These are phyloP conservation scores for Phytophthora litchii DNA, from an alignment of 352 stramenopile genomes.

Conservation along the genomic window DNA sequence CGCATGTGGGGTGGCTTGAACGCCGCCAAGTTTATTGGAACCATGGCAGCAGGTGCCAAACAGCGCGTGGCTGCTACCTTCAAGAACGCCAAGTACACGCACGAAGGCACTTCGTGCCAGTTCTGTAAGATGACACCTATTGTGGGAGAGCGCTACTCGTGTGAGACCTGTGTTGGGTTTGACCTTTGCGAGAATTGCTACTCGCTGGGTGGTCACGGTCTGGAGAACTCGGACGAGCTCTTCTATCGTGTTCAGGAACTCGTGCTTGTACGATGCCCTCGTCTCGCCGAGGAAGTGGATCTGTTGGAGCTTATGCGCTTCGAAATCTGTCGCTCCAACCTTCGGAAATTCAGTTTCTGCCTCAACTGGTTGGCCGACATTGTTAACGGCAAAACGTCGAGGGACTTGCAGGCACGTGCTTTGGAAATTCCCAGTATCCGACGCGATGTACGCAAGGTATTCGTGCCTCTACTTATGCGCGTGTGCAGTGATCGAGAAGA, in stretches of 20 bases:
- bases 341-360: slow-evolving; percentile 87
- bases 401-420: slow-evolving; percentile 73
- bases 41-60: slow-evolving; percentile 69
- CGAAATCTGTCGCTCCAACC: slow-evolving; percentile 86
- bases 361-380: slow-evolving; percentile 87
- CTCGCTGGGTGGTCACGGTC: slow-evolving; percentile 75
- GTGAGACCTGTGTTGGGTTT: slow-evolving; percentile 79
- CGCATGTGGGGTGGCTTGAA: slow-evolving; percentile 66
- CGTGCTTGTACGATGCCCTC: slow-evolving; percentile 65
- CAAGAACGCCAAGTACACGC: slow-evolving; percentile 68
- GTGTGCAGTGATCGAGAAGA: slow-evolving; percentile 81
- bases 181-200: slow-evolving; percentile 87
- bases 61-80: slow-evolving; percentile 73
- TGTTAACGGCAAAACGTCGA: slow-evolving; percentile 75
- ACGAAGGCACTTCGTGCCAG: slow-evolving; percentile 81
- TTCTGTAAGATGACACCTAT: slow-evolving; percentile 84
- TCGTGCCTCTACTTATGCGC: slow-evolving; percentile 78
- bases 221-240: slow-evolving; percentile 87
- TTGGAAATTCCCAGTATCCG: slow-evolving; percentile 83
- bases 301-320: slow-evolving; percentile 84
- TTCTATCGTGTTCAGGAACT: slow-evolving; percentile 86
- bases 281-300: slow-evolving; percentile 66
- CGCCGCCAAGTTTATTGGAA: slow-evolving; percentile 75
- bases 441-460: slow-evolving; percentile 79
- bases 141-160: slow-evolving; percentile 76